Evolutionary conservation across 192 early-diverging fungal genomes (phyloP).

Genomic region (Coemansia sp.): DNA sequence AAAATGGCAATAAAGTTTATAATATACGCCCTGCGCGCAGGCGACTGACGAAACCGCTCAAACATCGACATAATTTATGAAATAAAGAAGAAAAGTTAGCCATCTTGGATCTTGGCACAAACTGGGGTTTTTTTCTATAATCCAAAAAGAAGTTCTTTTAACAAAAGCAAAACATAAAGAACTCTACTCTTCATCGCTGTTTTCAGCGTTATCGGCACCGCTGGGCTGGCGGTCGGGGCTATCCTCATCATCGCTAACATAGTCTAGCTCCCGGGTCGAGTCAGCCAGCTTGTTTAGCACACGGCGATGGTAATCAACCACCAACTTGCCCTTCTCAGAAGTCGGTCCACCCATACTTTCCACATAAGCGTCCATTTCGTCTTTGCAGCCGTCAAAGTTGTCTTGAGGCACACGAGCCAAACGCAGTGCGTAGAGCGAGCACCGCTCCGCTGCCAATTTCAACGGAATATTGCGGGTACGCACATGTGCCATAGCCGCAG

Average conservation of each 20-base stretch:
- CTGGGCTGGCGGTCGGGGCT: not conserved
- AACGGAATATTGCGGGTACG: conserved; percentile 78
- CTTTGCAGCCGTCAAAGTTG: conserved; percentile 25
- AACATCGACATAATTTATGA: conserved; percentile 3
- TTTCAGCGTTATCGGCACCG: not conserved
- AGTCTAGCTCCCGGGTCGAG: conserved; percentile 43
- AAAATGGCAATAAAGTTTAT: not conserved
- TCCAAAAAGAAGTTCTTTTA: not conserved
- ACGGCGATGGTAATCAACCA: conserved; percentile 63
- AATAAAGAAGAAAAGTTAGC: not conserved
- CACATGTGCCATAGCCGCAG: conserved; percentile 67
- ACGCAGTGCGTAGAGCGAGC: conserved; percentile 69
- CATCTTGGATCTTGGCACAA: no score
- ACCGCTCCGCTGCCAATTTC: conserved; percentile 82
- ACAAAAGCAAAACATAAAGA: not conserved
- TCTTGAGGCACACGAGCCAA: conserved; percentile 43
- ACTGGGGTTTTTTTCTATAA: not conserved
- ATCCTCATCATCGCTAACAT: conserved; percentile 42
- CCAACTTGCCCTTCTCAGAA: conserved; percentile 46
- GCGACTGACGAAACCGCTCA: not conserved
- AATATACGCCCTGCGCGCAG: not conserved
- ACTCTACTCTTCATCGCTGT: conserved; percentile 3
- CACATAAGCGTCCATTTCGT: conserved; percentile 34
- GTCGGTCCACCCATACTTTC: conserved; percentile 53
- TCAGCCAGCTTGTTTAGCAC: conserved; percentile 52